phyloP scores from a whole-genome alignment of 805 yeast genomes.

The Starmerella powellii region DNA sequence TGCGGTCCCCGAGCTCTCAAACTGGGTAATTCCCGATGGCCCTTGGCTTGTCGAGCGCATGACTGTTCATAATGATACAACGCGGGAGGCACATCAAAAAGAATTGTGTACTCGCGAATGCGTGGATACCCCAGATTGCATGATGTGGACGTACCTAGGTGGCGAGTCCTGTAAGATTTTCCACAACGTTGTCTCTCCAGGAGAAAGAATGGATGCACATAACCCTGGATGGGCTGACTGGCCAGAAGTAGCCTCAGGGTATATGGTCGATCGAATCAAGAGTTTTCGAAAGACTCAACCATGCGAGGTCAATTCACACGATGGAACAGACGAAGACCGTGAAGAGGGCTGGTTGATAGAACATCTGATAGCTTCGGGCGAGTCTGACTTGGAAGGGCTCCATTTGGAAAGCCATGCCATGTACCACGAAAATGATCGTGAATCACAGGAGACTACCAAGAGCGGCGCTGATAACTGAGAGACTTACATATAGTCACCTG shows the following conservation, averaged over 20 bases:
- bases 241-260: conserved; percentile 22
- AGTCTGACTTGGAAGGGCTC: no score
- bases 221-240: conserved; percentile 3
- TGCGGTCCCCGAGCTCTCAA: conserved; percentile 17
- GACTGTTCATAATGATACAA: neutral
- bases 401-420: no score
- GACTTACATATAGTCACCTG: no score
- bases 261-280: conserved; percentile 27
- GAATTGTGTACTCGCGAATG: conserved; percentile 16
- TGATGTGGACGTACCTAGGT: conserved; percentile 14
- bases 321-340: no score
- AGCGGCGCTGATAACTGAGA: no score
- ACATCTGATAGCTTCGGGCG: neutral
- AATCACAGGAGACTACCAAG: no score
- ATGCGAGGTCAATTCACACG: conserved; percentile 2
- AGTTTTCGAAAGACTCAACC: conserved; percentile 5
- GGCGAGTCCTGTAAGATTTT: conserved; percentile 13
- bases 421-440: no score
- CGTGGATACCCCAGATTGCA: conserved; percentile 16
- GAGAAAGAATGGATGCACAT: conserved; percentile 12
- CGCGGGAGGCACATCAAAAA: conserved; percentile 6
- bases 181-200: conserved; percentile 12
- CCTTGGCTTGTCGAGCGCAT: no score
- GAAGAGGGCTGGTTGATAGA: neutral
- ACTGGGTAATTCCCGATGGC: conserved; percentile 21